Base-by-base conservation (phyloP, 2,329 filamentous ascomycete genomes). In the Aspergillus sp. region DNA sequence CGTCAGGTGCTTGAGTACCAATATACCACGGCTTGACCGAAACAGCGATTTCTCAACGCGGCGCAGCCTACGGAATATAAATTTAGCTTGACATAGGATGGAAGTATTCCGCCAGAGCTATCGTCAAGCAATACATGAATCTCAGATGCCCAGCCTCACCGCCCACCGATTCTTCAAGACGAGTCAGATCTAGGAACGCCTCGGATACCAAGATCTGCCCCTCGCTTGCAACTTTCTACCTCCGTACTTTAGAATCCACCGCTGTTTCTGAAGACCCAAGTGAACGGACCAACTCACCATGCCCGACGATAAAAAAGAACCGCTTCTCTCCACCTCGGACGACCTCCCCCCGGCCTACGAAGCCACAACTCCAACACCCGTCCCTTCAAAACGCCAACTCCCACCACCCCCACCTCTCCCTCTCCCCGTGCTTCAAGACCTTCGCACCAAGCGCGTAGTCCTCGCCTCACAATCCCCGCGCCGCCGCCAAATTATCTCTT, bases 401-500 rank as follows among this genome's bases (percentile, higher is more conserved):
- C 74, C 72, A 48, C 72, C 72, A 51, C 74, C 74, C 48, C 77
- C 75, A 45, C 89, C 90, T 1, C 84, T 98, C 60, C 83, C 91
- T 60, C 82, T 98, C 17, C 93, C 93, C 15, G 87, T 92, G 55
- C 80, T 99, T 58, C 85, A 84, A 66, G 81, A 88, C 68, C 84
- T 99, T 62, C 87, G 89, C 68, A 84, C 84, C 54, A 91, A 90
- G 74, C 84, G 93, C 62, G 86, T 96, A 5, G 90, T 99, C 64
- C 87, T 99, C 26, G 95, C 95, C 52, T 97, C 93, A 2, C 86
- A 89, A 18, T 97, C 93, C 1, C 95, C 95, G 0, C 84, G 95
- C 44, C 84, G 95, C 53, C 89, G 88, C 74, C 88, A 90, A 62
- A 85, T 99, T 9, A 85, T 99, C 42, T 85, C 74, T 52, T 73